These are phyloP conservation scores for Sclerotinia glacialis DNA, from an alignment of 2,329 filamentous ascomycete species.

Conservation along the genomic window DNA sequence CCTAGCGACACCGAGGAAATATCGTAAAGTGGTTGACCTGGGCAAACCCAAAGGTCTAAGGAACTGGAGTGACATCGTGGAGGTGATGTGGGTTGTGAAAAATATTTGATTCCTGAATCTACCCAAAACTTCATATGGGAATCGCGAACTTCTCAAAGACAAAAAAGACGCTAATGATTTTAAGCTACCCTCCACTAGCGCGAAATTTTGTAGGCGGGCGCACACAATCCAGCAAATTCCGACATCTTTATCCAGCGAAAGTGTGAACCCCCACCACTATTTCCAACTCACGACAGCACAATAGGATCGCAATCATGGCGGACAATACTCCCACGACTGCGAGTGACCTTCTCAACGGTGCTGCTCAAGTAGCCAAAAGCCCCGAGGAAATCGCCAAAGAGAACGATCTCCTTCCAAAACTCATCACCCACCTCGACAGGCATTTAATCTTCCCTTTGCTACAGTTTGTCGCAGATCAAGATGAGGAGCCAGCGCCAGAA, in stretches of 20 bases:
- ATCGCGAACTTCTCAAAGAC: slow-evolving; percentile 20
- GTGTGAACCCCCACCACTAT: slow-evolving; percentile 23
- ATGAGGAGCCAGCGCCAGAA: slow-evolving; percentile 71
- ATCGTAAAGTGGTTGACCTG: slow-evolving; percentile 33
- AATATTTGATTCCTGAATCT: neutral
- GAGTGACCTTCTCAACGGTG: slow-evolving; percentile 25
- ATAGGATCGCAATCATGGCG: slow-evolving; percentile 47
- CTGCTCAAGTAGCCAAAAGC: slow-evolving; percentile 43
- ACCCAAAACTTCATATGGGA: slow-evolving; percentile 5
- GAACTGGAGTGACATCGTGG: slow-evolving; percentile 35
- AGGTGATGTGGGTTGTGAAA: slow-evolving; percentile 16
- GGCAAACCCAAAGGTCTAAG: slow-evolving; percentile 38
- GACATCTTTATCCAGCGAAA: slow-evolving; percentile 22
- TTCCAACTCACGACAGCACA: slow-evolving; percentile 25
- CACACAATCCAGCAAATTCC: slow-evolving; percentile 31
- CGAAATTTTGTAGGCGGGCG: slow-evolving; percentile 25
- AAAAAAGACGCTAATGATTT: slow-evolving; percentile 21
- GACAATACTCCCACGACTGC: slow-evolving; percentile 40
- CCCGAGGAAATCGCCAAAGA: slow-evolving; percentile 50
- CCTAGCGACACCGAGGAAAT: slow-evolving; percentile 33
- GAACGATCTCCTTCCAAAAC: slow-evolving; percentile 69
- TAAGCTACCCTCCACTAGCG: slow-evolving; percentile 25
- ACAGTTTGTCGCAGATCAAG: slow-evolving; percentile 81
- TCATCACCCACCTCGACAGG: slow-evolving; percentile 89
- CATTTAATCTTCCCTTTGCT: slow-evolving; percentile 96